Conservation (phyloP, 1,284 basidiomycete species). For the Apiotrichum brassicae region DNA sequence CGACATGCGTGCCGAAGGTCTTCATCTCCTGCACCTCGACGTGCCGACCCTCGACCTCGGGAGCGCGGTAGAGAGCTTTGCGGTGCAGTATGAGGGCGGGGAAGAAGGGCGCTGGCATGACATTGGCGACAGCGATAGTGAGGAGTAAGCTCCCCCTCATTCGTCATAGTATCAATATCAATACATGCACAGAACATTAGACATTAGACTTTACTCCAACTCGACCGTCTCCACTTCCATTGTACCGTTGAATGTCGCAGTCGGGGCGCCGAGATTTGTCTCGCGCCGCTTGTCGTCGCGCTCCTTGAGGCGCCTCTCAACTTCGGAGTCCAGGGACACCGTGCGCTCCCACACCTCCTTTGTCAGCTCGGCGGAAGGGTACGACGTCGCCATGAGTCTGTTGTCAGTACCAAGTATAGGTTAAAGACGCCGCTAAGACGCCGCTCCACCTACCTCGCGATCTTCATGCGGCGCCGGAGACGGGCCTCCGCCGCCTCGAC, state of each 20-base stretch:
- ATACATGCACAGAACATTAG: too few species aligned
- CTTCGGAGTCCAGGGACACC: conserved; percentile 30
- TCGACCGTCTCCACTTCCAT: background rate
- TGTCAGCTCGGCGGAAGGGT: conserved; percentile 24
- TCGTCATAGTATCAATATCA: too few species aligned
- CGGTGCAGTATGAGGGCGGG: conserved; percentile 19
- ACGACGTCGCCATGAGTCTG: conserved; percentile 36
- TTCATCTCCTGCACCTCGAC: conserved; percentile 14
- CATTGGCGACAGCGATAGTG: conserved; percentile 8
- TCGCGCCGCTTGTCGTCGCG: conserved; percentile 7
- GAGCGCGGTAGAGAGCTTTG: conserved; percentile 16
- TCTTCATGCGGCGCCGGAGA: conserved; percentile 41
- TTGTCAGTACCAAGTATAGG: background rate
- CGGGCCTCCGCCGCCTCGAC: conserved; percentile 29
- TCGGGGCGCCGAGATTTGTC: conserved; percentile 11
- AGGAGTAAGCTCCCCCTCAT: background rate
- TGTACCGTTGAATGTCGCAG: background rate
- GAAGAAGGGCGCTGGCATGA: conserved; percentile 23
- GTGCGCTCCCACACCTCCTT: conserved; percentile 30
- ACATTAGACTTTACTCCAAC: too few species aligned
- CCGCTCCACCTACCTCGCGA: conserved; percentile 31
- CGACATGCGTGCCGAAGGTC: conserved; percentile 28
- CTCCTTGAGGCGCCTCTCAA: conserved; percentile 21
- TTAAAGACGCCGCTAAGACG: too few species aligned
- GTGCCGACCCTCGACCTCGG: conserved; percentile 21